These are phyloP conservation scores for Allodekkera sacchari DNA, from an alignment of 805 yeast genomes.

Conservation along the genomic window DNA sequence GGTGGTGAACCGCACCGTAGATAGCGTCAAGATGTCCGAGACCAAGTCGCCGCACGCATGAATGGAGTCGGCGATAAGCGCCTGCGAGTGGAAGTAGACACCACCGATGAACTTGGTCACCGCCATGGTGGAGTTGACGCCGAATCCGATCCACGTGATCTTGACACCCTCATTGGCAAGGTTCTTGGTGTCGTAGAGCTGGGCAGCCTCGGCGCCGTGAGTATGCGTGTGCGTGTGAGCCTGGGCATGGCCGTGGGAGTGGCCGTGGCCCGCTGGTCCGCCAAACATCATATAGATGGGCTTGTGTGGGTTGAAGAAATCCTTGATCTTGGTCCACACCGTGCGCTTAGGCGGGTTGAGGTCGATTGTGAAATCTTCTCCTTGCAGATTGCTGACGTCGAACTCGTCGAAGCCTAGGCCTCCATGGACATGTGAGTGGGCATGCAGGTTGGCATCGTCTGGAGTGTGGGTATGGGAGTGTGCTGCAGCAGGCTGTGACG, in stretches of 20 bases:
- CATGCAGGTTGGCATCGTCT: not conserved
- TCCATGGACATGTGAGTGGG: conserved; percentile 1
- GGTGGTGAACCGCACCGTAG: conserved; percentile 73
- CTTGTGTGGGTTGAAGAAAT: conserved; percentile 28
- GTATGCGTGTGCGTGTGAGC: conserved; percentile 31
- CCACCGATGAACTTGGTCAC: conserved; percentile 85
- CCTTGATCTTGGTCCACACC: conserved; percentile 21
- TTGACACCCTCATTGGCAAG: conserved; percentile 76
- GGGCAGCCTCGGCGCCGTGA: conserved; percentile 34
- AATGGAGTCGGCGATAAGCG: conserved; percentile 87
- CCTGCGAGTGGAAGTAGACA: conserved; percentile 86
- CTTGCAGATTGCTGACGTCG: conserved; percentile 19
- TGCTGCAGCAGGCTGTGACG: too few species aligned
- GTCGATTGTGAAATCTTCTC: conserved; percentile 19
- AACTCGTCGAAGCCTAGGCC: conserved; percentile 10
- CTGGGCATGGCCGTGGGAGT: conserved; percentile 12
- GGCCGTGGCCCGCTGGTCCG: conserved; percentile 7
- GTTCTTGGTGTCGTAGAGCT: conserved; percentile 35
- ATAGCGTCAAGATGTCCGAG: conserved; percentile 80
- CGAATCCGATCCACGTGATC: conserved; percentile 86
- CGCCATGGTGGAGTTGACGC: conserved; percentile 81
- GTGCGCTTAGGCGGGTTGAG: conserved; percentile 17
- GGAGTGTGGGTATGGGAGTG: conserved; percentile 10
- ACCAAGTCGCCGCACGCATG: conserved; percentile 89
- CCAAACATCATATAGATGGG: conserved; percentile 23